phyloP scores from a whole-genome alignment of 306 rosid species.

The Acacia acuminata region DNA sequence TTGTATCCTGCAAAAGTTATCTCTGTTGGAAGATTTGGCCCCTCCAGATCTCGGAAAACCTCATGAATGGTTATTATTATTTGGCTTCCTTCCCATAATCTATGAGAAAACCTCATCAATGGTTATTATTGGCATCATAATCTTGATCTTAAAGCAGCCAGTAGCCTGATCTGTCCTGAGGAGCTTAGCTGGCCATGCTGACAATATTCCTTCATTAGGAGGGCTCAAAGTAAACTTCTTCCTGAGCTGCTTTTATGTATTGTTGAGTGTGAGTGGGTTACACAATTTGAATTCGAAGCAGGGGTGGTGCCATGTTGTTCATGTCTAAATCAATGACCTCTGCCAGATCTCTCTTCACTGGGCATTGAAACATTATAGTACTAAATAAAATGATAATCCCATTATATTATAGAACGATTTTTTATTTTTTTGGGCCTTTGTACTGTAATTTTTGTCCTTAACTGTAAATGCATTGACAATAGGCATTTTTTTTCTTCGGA shows the following conservation, averaged over 20 bases:
- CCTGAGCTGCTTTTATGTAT: background rate
- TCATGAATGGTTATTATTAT: too few relatives aligned
- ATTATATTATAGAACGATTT: too few relatives aligned
- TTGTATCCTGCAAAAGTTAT: background rate
- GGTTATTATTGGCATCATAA: conserved; percentile 4
- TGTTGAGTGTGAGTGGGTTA: conserved; percentile 2
- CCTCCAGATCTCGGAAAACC: too few relatives aligned
- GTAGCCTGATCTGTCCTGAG: conserved; percentile 51
- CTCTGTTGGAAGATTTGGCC: background rate
- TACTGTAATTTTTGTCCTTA: too few relatives aligned
- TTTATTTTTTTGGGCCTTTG: too few relatives aligned
- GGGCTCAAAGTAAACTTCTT: conserved; percentile 32
- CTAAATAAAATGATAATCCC: too few relatives aligned
- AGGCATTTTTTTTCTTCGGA: too few relatives aligned
- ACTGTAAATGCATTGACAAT: too few relatives aligned
- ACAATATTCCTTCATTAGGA: conserved; percentile 58
- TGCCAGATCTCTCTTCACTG: conserved; percentile 35
- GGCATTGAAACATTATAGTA: conserved; percentile 23
- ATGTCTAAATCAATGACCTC: conserved; percentile 10
- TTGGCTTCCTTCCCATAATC: too few relatives aligned
- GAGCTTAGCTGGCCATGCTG: conserved; percentile 53
- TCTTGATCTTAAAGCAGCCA: conserved; percentile 18
- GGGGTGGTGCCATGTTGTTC: conserved; percentile 26
- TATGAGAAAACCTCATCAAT: background rate
- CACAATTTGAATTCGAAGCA: conserved; percentile 15